Evolutionary conservation across 2,329 filamentous ascomycete species (phyloP).

Genomic region (Tetracladium maxilliforme): DNA sequence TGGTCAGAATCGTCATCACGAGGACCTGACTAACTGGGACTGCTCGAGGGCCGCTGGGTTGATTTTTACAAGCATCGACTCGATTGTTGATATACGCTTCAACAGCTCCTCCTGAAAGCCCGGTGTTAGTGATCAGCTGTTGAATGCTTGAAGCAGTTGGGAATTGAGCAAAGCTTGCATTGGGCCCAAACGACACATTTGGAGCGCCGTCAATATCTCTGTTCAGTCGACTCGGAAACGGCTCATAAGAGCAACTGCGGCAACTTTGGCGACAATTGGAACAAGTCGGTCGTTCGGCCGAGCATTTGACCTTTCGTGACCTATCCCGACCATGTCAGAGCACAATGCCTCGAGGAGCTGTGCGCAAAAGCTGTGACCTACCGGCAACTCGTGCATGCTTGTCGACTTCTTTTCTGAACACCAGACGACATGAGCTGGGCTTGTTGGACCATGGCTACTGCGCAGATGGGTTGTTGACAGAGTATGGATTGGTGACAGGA

Average conservation of each 20-base stretch:
- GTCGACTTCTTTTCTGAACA: constrained; percentile 1
- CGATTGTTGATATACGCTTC: constrained; percentile 1
- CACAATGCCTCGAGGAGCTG: neutral
- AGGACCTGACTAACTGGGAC: neutral
- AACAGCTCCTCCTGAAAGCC: constrained; percentile 1
- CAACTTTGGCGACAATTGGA: constrained; percentile 3
- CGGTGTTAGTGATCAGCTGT: constrained; percentile 1
- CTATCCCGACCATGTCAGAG: constrained; percentile 1
- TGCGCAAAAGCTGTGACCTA: constrained; percentile 1
- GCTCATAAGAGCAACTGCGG: constrained; percentile 3
- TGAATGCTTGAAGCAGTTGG: too few relatives aligned
- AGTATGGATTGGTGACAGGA: too few relatives aligned
- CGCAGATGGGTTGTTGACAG: too few relatives aligned
- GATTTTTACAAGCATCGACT: constrained; percentile 1
- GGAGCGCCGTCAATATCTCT: neutral
- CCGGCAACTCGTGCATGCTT: constrained; percentile 4
- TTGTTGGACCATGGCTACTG: too few relatives aligned
- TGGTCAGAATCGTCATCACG: neutral
- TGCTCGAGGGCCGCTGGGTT: neutral
- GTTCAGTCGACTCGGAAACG: neutral
- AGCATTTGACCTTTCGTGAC: constrained; percentile 4
- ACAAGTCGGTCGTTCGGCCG: constrained; percentile 5
- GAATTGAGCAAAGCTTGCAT: constrained; percentile 1
- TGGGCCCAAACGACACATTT: constrained; percentile 1
- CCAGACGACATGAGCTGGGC: too few relatives aligned